phyloP scores from a whole-genome alignment of 2,329 filamentous ascomycete species.

The Ophiostoma sp. region DNA sequence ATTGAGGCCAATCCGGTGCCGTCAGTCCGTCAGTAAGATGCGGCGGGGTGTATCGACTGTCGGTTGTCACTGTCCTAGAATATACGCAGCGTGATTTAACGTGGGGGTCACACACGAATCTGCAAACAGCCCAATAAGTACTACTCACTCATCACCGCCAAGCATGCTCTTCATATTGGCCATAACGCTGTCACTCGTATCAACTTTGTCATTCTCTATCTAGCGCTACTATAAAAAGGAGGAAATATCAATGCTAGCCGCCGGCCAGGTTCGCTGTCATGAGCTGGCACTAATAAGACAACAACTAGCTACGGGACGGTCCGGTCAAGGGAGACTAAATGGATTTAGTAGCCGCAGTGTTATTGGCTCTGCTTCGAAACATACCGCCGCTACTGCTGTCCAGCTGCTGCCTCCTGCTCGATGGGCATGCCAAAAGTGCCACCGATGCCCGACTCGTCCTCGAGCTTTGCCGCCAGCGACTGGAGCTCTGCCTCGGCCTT shows the following conservation, averaged over 20 bases:
- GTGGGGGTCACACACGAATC: not conserved
- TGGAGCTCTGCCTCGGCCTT: not conserved
- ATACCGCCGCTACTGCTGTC: too few relatives aligned
- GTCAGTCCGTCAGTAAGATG: not conserved
- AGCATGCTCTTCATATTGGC: not conserved
- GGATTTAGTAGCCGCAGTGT: not conserved
- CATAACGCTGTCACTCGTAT: not conserved
- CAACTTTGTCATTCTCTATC: too few relatives aligned
- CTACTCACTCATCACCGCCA: too few relatives aligned
- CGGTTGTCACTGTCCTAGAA: too few relatives aligned
- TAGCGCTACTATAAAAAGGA: too few relatives aligned
- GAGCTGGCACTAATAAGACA: not conserved
- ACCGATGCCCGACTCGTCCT: not conserved
- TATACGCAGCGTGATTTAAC: too few relatives aligned
- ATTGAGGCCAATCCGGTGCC: not conserved
- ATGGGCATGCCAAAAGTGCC: not conserved
- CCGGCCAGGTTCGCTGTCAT: not conserved
- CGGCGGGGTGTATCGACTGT: not conserved
- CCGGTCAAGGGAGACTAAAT: not conserved
- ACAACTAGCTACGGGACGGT: slow-evolving; percentile 9
- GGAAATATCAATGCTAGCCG: not conserved
- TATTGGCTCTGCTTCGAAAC: too few relatives aligned
- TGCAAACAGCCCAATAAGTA: too few relatives aligned
- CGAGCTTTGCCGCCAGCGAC: not conserved
- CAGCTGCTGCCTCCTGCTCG: not conserved